Percentiles rank a stretch among this genome's conserved stretches.
Conservation (phyloP, 192 early-diverging fungal genomes). For the Mortierella antarctica region DNA sequence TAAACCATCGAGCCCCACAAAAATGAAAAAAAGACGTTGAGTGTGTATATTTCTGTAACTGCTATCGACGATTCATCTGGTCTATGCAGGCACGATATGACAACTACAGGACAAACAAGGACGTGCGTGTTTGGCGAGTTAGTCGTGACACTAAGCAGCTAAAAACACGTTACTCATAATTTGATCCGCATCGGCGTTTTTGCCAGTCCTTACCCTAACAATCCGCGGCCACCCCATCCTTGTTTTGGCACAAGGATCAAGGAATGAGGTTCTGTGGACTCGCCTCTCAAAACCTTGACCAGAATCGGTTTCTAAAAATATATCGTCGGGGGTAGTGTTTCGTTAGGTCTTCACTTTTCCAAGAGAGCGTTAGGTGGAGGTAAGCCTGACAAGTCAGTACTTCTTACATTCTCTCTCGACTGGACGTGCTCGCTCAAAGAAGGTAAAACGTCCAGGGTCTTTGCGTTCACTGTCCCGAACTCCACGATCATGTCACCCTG, state of each 20-base stretch:
- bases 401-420: constrained; percentile 49
- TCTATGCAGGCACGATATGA: constrained; percentile 40
- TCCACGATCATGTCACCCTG: constrained; percentile 56
- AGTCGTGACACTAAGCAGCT: not conserved
- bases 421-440: constrained; percentile 54
- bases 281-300: constrained; percentile 51
- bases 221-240: constrained; percentile 65
- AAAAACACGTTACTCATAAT: not conserved
- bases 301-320: constrained; percentile 47
- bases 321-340: no score
- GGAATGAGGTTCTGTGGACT: constrained; percentile 18
- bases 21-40: not conserved
- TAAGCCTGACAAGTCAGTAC: no score
- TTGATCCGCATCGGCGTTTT: not conserved
- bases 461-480: constrained; percentile 55
- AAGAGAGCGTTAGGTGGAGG: no score
- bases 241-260: constrained; percentile 57
- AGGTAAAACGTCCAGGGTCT: constrained; percentile 49
- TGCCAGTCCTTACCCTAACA: constrained; percentile 51
- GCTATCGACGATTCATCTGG: not conserved
- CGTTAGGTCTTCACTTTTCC: no score
- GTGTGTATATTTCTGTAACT: not conserved
- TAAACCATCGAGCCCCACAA: no score
- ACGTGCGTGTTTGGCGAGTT: not conserved
- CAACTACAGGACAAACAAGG: constrained; percentile 14